phyloP scores from a whole-genome alignment of 2,329 filamentous ascomycete species.

The Pseudovirgaria hyperparasitica region DNA sequence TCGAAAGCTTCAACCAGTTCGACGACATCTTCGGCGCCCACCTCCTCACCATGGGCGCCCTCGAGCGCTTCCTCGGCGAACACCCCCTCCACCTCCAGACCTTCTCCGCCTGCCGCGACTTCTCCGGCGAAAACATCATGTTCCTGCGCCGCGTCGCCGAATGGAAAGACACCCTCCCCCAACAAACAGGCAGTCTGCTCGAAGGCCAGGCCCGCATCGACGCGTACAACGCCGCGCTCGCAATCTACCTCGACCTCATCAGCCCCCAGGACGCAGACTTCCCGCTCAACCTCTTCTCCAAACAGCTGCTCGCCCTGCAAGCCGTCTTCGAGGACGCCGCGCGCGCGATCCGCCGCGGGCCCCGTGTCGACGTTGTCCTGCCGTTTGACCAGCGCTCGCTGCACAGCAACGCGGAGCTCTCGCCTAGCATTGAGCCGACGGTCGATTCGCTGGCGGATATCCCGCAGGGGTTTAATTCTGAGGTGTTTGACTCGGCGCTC shows the following conservation, averaged over 20 bases:
- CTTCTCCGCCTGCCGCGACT: conserved; percentile 22
- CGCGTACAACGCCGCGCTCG: conserved; percentile 22
- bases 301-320: conserved; percentile 23
- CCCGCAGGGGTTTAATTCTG: conserved; percentile 14
- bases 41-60: conserved; percentile 6
- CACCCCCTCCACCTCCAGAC: conserved; percentile 9
- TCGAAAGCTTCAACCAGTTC: conserved; percentile 5
- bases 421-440: conserved; percentile 7
- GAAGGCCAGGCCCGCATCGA: conserved; percentile 18
- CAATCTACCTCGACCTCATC: conserved; percentile 24
- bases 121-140: conserved; percentile 25
- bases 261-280: conserved; percentile 24
- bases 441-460: conserved; percentile 12
- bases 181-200: conserved; percentile 13
- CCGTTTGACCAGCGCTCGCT: too few species aligned
- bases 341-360: conserved; percentile 5
- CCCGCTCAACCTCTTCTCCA: conserved; percentile 27
- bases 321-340: conserved; percentile 15
- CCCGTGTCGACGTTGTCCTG: conserved; percentile 22
- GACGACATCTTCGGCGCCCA: too few species aligned
- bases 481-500: conserved; percentile 21
- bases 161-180: conserved; percentile 19
- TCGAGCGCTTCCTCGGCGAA: conserved; percentile 12
- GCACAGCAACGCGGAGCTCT: too few species aligned
- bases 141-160: conserved; percentile 26